These are phyloP conservation scores for Sporothrix globosa DNA, from an alignment of 2,329 filamentous ascomycete species.

Conservation along the genomic window DNA sequence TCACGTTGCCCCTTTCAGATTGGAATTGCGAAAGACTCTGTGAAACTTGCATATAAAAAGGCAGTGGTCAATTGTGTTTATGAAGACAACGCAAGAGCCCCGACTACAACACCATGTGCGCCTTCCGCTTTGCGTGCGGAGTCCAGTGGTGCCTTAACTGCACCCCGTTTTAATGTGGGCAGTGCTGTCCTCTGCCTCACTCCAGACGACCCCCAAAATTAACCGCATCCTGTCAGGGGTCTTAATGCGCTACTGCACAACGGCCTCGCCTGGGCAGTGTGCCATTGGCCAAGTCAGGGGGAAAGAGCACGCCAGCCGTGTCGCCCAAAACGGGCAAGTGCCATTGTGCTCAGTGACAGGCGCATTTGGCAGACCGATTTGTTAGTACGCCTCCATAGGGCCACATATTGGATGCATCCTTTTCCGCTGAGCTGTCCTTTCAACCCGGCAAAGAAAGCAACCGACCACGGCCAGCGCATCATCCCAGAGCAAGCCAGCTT, in stretches of 20 bases:
- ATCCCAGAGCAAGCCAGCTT: not conserved
- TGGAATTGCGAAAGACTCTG: too few relatives aligned
- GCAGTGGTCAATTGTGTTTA: too few relatives aligned
- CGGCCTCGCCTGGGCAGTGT: not conserved
- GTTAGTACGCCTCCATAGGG: not conserved
- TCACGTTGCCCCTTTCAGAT: too few relatives aligned
- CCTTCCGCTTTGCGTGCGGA: too few relatives aligned
- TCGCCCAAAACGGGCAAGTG: constrained; percentile 17
- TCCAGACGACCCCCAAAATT: constrained; percentile 12
- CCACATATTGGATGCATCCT: constrained; percentile 19
- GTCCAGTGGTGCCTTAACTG: too few relatives aligned
- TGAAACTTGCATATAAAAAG: too few relatives aligned
- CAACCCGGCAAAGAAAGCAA: constrained; percentile 1
- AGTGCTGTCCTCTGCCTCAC: not conserved
- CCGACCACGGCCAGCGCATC: not conserved
- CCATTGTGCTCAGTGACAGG: not conserved
- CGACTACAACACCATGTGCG: too few relatives aligned
- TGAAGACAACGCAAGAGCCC: too few relatives aligned
- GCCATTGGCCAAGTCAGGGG: constrained; percentile 25
- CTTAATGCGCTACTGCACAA: constrained; percentile 10
- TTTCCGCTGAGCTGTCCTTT: constrained; percentile 36
- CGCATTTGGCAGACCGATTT: not conserved
- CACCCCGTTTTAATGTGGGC: too few relatives aligned
- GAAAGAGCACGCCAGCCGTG: not conserved
- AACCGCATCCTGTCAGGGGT: constrained; percentile 21